phyloP scores from a whole-genome alignment of 1,139 yeast genomes.

The Tardiomyces digboiensis region DNA sequence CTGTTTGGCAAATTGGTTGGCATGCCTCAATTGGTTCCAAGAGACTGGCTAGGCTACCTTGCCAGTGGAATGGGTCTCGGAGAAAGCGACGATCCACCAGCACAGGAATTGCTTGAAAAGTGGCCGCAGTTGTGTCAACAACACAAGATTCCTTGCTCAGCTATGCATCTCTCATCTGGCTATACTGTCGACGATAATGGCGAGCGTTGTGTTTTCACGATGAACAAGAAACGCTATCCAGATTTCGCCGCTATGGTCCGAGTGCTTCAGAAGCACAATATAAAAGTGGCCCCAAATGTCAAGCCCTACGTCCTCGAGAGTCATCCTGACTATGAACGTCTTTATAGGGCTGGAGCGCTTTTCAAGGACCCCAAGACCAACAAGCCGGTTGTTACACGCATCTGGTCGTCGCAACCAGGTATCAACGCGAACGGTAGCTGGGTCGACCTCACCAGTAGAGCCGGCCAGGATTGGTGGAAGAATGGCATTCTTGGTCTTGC shows the following conservation, averaged over 20 bases:
- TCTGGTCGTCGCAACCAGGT: constrained; percentile 4
- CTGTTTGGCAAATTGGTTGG: constrained; percentile 2
- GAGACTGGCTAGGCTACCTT: constrained; percentile 5
- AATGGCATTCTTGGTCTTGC: constrained; percentile 1
- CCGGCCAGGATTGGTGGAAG: constrained; percentile 4
- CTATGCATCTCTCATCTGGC: constrained; percentile 5
- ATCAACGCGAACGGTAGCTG: constrained; percentile 4
- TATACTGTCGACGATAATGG: constrained; percentile 1
- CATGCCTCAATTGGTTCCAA: constrained; percentile 3
- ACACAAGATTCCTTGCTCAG: constrained; percentile 6
- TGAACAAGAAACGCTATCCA: constrained; percentile 4
- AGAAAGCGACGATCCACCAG: constrained; percentile 2
- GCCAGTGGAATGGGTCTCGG: constrained; percentile 5
- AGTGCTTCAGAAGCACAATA: constrained; percentile 1
- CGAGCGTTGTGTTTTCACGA: constrained; percentile 1
- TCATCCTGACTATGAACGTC: constrained; percentile 3
- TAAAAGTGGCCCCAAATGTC: constrained; percentile 2
- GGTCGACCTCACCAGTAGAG: constrained; percentile 4
- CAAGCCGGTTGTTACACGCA: constrained; percentile 1
- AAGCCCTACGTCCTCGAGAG: constrained; percentile 3
- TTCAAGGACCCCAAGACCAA: constrained; percentile 1
- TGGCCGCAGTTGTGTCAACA: constrained; percentile 2
- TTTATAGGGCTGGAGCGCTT: constrained; percentile 3
- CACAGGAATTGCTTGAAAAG: constrained; percentile 2
- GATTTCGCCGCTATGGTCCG: constrained; percentile 3